phyloP scores from a whole-genome alignment of 2,329 filamentous ascomycete genomes.

The Claviceps citrina region DNA sequence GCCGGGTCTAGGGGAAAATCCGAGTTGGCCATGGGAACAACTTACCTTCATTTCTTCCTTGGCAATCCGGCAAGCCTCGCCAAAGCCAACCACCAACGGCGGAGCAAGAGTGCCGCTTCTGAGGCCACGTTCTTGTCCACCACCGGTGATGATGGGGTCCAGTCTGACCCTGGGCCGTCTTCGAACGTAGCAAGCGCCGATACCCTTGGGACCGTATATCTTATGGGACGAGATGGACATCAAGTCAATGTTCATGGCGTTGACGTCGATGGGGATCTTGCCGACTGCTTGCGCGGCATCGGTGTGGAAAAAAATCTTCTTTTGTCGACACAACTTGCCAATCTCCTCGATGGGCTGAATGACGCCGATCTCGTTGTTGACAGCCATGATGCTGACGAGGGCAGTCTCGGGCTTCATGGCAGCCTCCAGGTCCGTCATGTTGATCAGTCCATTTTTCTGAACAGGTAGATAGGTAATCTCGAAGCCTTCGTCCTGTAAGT shows the following conservation, averaged over 20 bases:
- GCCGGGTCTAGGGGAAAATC: background rate
- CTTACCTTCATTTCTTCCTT: slow-evolving; percentile 81
- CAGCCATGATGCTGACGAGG: slow-evolving; percentile 92
- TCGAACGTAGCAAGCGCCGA: slow-evolving; percentile 91
- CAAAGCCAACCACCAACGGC: slow-evolving; percentile 78
- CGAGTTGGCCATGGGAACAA: slow-evolving; percentile 9
- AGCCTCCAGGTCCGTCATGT: slow-evolving; percentile 68
- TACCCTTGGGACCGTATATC: slow-evolving; percentile 94
- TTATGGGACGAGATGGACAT: slow-evolving; percentile 99
- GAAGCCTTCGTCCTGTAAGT: slow-evolving; percentile 92
- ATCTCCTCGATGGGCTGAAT: slow-evolving; percentile 92
- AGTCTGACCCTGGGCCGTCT: slow-evolving; percentile 83
- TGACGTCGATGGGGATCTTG: slow-evolving; percentile 93
- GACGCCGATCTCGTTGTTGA: slow-evolving; percentile 99
- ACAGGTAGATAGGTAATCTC: slow-evolving; percentile 96
- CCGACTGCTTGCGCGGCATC: slow-evolving; percentile 96
- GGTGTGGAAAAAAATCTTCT: slow-evolving; percentile 96
- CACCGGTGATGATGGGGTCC: slow-evolving; percentile 89
- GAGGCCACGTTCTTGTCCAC: slow-evolving; percentile 88
- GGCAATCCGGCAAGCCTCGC: slow-evolving; percentile 86
- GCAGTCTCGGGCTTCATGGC: slow-evolving; percentile 84
- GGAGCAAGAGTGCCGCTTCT: slow-evolving; percentile 89
- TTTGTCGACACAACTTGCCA: slow-evolving; percentile 74
- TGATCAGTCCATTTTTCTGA: slow-evolving; percentile 68
- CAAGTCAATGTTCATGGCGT: slow-evolving; percentile 92